phyloP scores from a whole-genome alignment of 179 eudicot species.

The Actinidia arguta region DNA sequence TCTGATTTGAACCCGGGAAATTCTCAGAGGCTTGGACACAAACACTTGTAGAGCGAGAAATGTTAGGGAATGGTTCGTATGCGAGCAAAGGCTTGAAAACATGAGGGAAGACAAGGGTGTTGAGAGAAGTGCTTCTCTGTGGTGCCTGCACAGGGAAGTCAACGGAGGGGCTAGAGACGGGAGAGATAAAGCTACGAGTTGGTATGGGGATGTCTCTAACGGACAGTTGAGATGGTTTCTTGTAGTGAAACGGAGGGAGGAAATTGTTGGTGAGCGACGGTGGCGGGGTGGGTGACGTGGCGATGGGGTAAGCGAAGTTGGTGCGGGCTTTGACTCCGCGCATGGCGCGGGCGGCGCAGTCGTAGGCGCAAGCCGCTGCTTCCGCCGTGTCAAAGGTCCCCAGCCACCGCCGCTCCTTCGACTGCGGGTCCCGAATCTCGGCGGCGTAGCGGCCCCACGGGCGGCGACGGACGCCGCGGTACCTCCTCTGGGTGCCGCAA shows the following conservation, averaged over 20 bases:
- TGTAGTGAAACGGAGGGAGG: constrained; percentile 24
- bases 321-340: constrained; percentile 82
- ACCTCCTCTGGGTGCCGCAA: constrained; percentile 33
- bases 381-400: constrained; percentile 94
- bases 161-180: constrained; percentile 13
- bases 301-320: constrained; percentile 65
- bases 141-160: constrained; percentile 6
- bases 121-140: constrained; percentile 19
- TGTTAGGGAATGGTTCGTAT: background rate
- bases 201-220: constrained; percentile 7
- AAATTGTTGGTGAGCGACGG: constrained; percentile 20
- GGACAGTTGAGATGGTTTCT: constrained; percentile 36
- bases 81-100: too few relatives aligned
- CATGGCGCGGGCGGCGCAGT: constrained; percentile 89
- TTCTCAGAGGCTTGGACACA: background rate
- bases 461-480: constrained; percentile 91
- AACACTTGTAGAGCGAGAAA: background rate
- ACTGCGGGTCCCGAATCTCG: constrained; percentile 85
- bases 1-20: background rate
- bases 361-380: constrained; percentile 91
- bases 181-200: background rate
- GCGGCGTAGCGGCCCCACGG: constrained; percentile 99
- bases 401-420: constrained; percentile 88
- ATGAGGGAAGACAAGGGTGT: constrained; percentile 32
- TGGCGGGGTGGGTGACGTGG: background rate